A percentile compares a stretch with the other conserved stretches of the same genome.
phyloP scores from a whole-genome alignment of 345 rosid species.

The Conringia planisiliqua region DNA sequence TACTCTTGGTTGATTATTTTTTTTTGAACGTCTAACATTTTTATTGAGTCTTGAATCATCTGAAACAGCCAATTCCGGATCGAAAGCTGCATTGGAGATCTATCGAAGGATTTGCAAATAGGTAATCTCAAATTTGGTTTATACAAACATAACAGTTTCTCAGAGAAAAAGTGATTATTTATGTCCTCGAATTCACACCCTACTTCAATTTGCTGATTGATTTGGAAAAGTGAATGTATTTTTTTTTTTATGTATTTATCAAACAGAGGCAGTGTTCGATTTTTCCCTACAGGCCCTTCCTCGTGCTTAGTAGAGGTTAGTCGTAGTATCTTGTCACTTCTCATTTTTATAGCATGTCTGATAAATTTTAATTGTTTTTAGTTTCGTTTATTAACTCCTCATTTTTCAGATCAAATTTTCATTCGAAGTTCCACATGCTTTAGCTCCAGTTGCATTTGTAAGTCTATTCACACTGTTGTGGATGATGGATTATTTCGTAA shows the following conservation, averaged over 20 bases:
- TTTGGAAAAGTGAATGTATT: neutral
- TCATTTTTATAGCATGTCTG: neutral
- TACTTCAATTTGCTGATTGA: neutral
- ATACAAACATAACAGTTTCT: neutral
- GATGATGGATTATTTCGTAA: neutral
- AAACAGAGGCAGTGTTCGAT: conserved; percentile 83
- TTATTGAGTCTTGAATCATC: neutral
- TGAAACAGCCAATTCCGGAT: conserved; percentile 71
- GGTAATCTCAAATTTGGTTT: conserved; percentile 31
- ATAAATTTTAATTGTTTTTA: neutral
- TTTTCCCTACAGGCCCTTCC: conserved; percentile 75
- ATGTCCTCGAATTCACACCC: neutral
- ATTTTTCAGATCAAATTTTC: conserved; percentile 78
- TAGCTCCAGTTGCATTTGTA: conserved; percentile 80
- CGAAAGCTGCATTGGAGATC: conserved; percentile 93
- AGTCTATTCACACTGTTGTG: conserved; percentile 28
- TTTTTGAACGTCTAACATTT: neutral
- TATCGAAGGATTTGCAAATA: conserved; percentile 79
- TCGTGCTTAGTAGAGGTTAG: conserved; percentile 77
- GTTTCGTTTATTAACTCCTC: neutral
- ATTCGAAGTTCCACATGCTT: conserved; percentile 77
- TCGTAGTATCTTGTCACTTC: neutral
- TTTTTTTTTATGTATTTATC: neutral
- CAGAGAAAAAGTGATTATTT: neutral
- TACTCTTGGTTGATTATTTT: neutral